Conservation (phyloP, 2,329 filamentous ascomycete species). For the Cladophialophora exuberans region DNA sequence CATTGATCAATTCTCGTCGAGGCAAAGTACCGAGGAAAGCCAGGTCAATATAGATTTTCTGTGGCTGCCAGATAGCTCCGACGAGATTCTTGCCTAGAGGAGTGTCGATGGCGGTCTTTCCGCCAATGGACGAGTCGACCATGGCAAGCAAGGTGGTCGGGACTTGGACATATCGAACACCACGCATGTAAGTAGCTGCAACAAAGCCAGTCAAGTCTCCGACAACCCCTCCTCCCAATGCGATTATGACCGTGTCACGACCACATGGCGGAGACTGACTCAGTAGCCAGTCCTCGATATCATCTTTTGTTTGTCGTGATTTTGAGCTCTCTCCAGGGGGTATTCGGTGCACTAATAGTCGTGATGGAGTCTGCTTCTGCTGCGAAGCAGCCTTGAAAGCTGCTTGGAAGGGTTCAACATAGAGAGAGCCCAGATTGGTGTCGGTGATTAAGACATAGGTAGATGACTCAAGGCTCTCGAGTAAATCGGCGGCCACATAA, state of each 20-base stretch:
- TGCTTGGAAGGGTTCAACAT: slow-evolving; percentile 75
- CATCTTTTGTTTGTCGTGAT: slow-evolving; percentile 87
- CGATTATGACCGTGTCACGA: slow-evolving; percentile 91
- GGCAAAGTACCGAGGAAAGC: slow-evolving; percentile 89
- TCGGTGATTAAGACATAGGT: slow-evolving; percentile 98
- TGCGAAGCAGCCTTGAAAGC: slow-evolving; percentile 59
- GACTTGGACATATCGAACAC: slow-evolving; percentile 93
- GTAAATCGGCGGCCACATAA: slow-evolving; percentile 79
- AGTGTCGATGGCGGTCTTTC: slow-evolving; percentile 97
- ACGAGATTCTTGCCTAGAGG: slow-evolving; percentile 95
- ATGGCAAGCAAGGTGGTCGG: slow-evolving; percentile 93
- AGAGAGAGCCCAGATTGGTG: slow-evolving; percentile 81
- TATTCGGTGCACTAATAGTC: slow-evolving; percentile 83
- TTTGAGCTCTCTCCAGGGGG: slow-evolving; percentile 94
- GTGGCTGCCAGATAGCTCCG: slow-evolving; percentile 94
- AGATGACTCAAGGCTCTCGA: slow-evolving; percentile 76
- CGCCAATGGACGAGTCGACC: slow-evolving; percentile 98
- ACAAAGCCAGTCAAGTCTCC: slow-evolving; percentile 98
- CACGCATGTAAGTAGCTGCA: slow-evolving; percentile 97
- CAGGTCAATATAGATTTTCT: slow-evolving; percentile 91
- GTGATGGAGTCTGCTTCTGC: slow-evolving; percentile 49
- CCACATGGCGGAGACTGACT: slow-evolving; percentile 81
- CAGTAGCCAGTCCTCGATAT: slow-evolving; percentile 97
- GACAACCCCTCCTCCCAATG: slow-evolving; percentile 93
- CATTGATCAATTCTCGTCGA: slow-evolving; percentile 92